Conservation (phyloP, 768 basidiomycete genomes). For the Naganishia onofrii region DNA sequence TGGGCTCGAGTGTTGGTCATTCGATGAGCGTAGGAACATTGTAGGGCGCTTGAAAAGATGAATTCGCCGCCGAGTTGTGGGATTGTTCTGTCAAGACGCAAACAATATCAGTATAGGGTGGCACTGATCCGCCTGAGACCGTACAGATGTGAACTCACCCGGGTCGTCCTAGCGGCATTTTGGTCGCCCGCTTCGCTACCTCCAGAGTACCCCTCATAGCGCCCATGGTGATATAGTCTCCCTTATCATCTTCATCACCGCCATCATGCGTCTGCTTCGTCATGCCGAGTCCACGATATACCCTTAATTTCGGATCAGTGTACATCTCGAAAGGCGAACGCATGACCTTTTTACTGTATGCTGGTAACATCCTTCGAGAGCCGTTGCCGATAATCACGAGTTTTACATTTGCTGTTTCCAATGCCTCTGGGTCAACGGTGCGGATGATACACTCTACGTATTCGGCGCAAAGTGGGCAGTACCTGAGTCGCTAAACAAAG, state of each 20-base stretch:
- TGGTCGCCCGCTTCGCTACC: conserved; percentile 58
- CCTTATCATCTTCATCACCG: conserved; percentile 56
- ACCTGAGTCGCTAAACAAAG: no score
- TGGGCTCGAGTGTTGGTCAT: conserved; percentile 77
- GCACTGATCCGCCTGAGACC: not conserved
- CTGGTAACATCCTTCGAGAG: conserved; percentile 69
- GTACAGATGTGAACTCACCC: conserved; percentile 38
- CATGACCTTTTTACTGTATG: conserved; percentile 66
- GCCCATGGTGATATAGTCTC: conserved; percentile 67
- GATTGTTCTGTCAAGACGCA: conserved; percentile 44
- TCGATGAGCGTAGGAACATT: conserved; percentile 73
- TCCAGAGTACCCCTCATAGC: conserved; percentile 67
- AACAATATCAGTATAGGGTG: not conserved
- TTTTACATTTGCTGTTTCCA: conserved; percentile 59
- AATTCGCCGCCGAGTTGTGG: conserved; percentile 88
- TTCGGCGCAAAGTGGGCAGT: conserved; percentile 77
- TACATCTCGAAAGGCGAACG: conserved; percentile 70
- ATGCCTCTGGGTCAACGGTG: conserved; percentile 57
- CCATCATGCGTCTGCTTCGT: conserved; percentile 58
- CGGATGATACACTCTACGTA: conserved; percentile 70
- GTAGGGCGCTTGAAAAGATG: conserved; percentile 63
- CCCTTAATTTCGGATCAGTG: conserved; percentile 67
- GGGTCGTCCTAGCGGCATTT: conserved; percentile 67
- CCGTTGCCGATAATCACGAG: conserved; percentile 78
- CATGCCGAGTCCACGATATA: conserved; percentile 78